phyloP scores from a whole-genome alignment of 148 eudicot species.

The Rhododendron molle region DNA sequence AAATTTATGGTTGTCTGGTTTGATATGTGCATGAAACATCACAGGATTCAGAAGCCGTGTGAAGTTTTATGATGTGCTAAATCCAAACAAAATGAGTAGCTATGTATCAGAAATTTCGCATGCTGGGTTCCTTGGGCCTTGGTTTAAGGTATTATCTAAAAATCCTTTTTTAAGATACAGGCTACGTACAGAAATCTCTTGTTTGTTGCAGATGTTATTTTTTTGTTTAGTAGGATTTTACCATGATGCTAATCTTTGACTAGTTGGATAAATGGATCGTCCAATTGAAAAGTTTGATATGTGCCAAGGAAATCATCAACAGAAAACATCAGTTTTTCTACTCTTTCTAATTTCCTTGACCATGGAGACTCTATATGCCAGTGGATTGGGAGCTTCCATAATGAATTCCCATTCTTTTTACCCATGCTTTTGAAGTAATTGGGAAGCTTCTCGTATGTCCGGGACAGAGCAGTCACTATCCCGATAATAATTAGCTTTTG shows the following conservation, averaged over 20 bases:
- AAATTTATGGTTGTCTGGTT: background rate
- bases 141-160: conserved; percentile 43
- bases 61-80: conserved; percentile 28
- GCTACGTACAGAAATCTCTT: background rate
- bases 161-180: background rate
- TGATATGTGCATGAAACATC: background rate
- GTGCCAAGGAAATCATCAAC: background rate
- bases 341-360: background rate
- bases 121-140: conserved; percentile 53
- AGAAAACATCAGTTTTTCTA: background rate
- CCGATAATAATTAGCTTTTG: background rate
- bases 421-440: background rate
- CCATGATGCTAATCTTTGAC: background rate
- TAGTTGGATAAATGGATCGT: background rate
- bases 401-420: background rate
- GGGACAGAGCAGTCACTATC: background rate
- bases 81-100: conserved; percentile 30
- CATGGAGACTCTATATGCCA: background rate
- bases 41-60: conserved; percentile 57
- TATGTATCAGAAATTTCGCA: conserved; percentile 43
- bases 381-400: background rate
- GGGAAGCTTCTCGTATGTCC: background rate
- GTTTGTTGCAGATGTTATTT: background rate
- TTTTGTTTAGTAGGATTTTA: background rate
- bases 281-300: background rate